Evolutionary conservation across 2,329 filamentous ascomycete genomes (phyloP).

Genomic region (Cladophialophora exuberans): DNA sequence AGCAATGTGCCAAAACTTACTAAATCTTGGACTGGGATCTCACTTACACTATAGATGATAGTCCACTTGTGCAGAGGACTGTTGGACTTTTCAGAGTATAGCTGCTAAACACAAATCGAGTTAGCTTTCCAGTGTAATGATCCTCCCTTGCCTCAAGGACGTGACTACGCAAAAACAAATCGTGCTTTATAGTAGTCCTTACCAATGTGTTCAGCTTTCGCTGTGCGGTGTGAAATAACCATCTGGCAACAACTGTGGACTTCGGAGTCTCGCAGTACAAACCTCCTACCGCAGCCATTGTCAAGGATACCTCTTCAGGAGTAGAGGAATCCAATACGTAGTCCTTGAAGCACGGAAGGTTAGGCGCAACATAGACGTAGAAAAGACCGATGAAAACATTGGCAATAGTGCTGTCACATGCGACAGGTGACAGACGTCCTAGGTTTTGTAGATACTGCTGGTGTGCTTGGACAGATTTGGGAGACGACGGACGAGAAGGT

Average conservation of each 20-base stretch:
- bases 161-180: no score
- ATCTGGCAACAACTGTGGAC: slow-evolving; percentile 3
- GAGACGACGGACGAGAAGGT: slow-evolving; percentile 3
- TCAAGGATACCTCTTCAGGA: slow-evolving; percentile 2
- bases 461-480: neutral
- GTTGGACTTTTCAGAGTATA: no score
- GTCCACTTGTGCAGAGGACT: no score
- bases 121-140: no score
- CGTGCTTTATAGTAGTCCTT: no score
- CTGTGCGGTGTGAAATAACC: slow-evolving; percentile 3
- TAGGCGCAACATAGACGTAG: neutral
- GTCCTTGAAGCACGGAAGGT: slow-evolving; percentile 2
- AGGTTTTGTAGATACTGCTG: slow-evolving; percentile 4
- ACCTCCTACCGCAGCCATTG: slow-evolving; percentile 11
- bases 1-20: no score
- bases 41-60: no score
- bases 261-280: neutral
- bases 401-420: neutral
- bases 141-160: no score
- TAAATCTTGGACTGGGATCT: no score
- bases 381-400: slow-evolving; percentile 11
- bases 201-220: no score
- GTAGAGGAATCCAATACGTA: neutral
- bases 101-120: no score
- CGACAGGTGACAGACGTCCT: neutral